phyloP scores from a whole-genome alignment of 176 grass and related monocot genomes.

The Stipa capillata region DNA sequence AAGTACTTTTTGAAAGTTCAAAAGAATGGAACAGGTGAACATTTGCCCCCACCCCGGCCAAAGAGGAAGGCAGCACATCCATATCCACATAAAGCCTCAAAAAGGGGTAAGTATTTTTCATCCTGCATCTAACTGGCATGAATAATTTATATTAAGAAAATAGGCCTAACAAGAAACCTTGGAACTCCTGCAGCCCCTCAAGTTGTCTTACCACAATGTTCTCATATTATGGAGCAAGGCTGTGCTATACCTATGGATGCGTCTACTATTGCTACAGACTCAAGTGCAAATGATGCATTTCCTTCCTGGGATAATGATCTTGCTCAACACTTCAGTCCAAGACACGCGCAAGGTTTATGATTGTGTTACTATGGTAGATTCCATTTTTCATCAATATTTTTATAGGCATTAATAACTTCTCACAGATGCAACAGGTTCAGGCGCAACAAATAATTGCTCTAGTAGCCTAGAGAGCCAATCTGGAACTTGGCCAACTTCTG shows the following conservation, averaged over 20 bases:
- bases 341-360: conserved; percentile 30
- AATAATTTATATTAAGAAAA: not conserved
- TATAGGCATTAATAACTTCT: not conserved
- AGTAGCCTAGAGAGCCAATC: conserved; percentile 55
- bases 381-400: not conserved
- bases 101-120: conserved; percentile 29
- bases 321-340: conserved; percentile 26
- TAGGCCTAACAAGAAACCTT: not conserved
- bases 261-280: conserved; percentile 9
- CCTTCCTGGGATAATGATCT: too few species aligned
- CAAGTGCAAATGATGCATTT: conserved; percentile 17
- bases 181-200: conserved; percentile 13
- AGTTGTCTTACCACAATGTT: conserved; percentile 13
- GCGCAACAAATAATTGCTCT: conserved; percentile 44
- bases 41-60: conserved; percentile 84
- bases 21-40: conserved; percentile 71
- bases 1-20: conserved; percentile 95
- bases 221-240: conserved; percentile 41
- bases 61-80: conserved; percentile 91
- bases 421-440: conserved; percentile 1
- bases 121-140: not conserved
- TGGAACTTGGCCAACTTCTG: conserved; percentile 39
- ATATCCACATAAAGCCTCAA: conserved; percentile 91
- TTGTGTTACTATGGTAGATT: not conserved
- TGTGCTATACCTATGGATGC: conserved; percentile 30